Percentiles rank a stretch among this genome's conserved stretches.
phyloP scores from a whole-genome alignment of 2,329 filamentous ascomycete species.

The Ceratocystis alfenasii region DNA sequence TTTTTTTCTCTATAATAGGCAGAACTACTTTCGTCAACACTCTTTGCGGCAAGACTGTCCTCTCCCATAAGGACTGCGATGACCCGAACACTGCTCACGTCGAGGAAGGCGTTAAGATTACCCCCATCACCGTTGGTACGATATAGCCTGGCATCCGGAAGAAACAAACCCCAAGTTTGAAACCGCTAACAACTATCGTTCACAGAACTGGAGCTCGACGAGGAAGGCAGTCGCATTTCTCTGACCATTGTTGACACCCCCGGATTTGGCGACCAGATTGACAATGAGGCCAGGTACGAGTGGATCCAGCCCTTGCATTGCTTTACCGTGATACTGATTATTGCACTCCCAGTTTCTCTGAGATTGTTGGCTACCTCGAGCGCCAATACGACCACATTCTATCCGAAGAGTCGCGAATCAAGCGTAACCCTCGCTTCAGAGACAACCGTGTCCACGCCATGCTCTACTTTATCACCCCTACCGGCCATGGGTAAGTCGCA shows the following conservation, averaged over 20 bases:
- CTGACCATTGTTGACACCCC: conserved; percentile 97
- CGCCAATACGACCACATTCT: conserved; percentile 99
- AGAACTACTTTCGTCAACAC: conserved; percentile 99
- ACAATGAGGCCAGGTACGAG: conserved; percentile 87
- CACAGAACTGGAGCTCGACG: conserved; percentile 83
- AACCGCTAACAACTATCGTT: conserved; percentile 13
- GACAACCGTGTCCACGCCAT: conserved; percentile 98
- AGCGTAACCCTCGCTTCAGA: conserved; percentile 99
- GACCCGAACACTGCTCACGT: conserved; percentile 79
- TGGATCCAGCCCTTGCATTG: neutral
- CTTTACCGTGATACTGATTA: neutral
- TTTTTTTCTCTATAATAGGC: conserved; percentile 40
- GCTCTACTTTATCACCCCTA: conserved; percentile 98
- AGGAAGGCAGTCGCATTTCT: conserved; percentile 96
- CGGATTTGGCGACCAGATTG: conserved; percentile 96
- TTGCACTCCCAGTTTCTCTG: conserved; percentile 60
- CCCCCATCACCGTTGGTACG: conserved; percentile 89
- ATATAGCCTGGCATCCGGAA: neutral
- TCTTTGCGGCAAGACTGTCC: conserved; percentile 87
- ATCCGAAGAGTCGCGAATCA: conserved; percentile 98
- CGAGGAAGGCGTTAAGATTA: conserved; percentile 96
- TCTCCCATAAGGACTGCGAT: conserved; percentile 83
- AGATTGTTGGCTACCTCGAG: conserved; percentile 97
- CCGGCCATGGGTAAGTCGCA: conserved; percentile 67
- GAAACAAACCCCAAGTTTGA: neutral